These are phyloP conservation scores for Aspergillus sp. DNA, from an alignment of 2,329 filamentous ascomycete genomes.

Conservation along the genomic window DNA sequence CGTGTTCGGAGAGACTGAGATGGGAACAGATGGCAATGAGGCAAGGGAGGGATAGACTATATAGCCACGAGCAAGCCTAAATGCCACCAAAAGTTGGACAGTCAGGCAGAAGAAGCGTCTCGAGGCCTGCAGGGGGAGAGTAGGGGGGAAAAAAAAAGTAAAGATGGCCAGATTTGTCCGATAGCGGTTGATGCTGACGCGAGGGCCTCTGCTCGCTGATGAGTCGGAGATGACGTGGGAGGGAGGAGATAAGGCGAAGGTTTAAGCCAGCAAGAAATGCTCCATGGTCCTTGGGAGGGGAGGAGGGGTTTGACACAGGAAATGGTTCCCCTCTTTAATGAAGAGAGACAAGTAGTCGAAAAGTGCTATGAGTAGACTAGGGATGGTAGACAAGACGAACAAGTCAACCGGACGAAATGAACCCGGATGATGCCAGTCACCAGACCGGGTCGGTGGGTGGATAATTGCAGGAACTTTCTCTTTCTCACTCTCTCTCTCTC, in stretches of 20 bases:
- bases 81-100: too few species aligned
- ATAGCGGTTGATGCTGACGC: constrained; percentile 2
- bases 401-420: background rate
- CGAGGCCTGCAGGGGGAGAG: background rate
- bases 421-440: constrained; percentile 3
- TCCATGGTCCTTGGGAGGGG: background rate
- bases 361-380: background rate
- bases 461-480: background rate
- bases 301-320: background rate
- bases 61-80: background rate
- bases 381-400: background rate
- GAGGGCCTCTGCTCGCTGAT: constrained; percentile 1
- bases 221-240: constrained; percentile 10
- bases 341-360: too few species aligned
- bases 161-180: constrained; percentile 6
- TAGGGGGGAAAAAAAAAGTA: background rate
- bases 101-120: background rate
- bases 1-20: background rate
- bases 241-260: constrained; percentile 5
- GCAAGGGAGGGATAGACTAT: background rate
- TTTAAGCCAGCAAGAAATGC: background rate
- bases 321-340: background rate
- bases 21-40: background rate
- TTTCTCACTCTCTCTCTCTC: too few species aligned
- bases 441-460: background rate